phyloP scores from a whole-genome alignment of 345 rosid species.

The Kernera saxatilis region DNA sequence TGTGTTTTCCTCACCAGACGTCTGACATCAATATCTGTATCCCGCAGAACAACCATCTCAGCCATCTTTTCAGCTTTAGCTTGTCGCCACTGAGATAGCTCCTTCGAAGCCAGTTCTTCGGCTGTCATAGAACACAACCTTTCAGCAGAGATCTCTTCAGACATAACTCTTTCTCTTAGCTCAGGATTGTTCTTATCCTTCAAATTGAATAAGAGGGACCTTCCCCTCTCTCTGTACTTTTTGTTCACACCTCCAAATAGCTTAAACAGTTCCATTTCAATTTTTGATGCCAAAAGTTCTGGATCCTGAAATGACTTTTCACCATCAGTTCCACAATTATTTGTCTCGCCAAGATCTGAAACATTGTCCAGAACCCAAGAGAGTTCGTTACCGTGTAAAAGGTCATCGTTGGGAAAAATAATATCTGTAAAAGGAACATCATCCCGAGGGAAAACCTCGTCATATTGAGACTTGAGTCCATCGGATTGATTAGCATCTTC shows the following conservation, averaged over 20 bases:
- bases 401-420: constrained; percentile 81
- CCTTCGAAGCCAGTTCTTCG: constrained; percentile 97
- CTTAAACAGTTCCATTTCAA: constrained; percentile 84
- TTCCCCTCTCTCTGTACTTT: constrained; percentile 90
- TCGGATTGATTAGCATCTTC: constrained; percentile 26
- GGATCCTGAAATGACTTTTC: constrained; percentile 37
- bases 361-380: constrained; percentile 80
- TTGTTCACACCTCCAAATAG: constrained; percentile 94
- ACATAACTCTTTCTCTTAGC: constrained; percentile 75
- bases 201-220: constrained; percentile 89
- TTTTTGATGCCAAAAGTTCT: constrained; percentile 51
- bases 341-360: constrained; percentile 35
- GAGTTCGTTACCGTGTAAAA: constrained; percentile 92
- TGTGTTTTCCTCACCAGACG: constrained; percentile 94
- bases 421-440: constrained; percentile 63
- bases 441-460: constrained; percentile 46
- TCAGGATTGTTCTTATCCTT: constrained; percentile 96
- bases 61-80: constrained; percentile 98
- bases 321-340: constrained; percentile 25
- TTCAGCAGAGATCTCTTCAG: constrained; percentile 70
- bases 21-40: constrained; percentile 68
- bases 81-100: constrained; percentile 96
- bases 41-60: constrained; percentile 87
- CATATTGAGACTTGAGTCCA: constrained; percentile 39
- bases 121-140: constrained; percentile 88